phyloP scores from a whole-genome alignment of 495 filamentous ascomycete genomes.

The Penicillium mononematosum region DNA sequence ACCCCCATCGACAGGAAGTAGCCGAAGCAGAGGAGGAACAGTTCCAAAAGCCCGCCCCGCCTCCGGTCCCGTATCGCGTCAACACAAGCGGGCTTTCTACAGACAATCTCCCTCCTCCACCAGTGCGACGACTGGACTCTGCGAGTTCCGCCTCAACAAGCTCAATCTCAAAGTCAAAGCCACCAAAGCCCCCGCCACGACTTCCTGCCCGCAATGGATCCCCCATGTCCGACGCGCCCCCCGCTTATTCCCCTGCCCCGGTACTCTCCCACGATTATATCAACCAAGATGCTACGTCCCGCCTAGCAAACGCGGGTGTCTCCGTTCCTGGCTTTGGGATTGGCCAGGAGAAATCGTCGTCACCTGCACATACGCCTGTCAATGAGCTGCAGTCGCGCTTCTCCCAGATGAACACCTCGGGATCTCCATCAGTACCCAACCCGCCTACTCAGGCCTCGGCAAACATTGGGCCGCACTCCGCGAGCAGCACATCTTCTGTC shows the following conservation, averaged over 20 bases:
- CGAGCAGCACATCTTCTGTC: slow-evolving; percentile 38
- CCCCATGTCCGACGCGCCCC: slow-evolving; percentile 53
- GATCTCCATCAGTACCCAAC: slow-evolving; percentile 23
- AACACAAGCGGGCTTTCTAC: slow-evolving; percentile 73
- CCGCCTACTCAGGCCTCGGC: slow-evolving; percentile 53
- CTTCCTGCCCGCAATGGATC: slow-evolving; percentile 66
- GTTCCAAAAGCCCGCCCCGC: slow-evolving; percentile 44
- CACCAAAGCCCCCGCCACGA: slow-evolving; percentile 62
- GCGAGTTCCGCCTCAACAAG: slow-evolving; percentile 36
- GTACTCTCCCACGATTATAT: slow-evolving; percentile 45
- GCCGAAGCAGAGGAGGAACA: slow-evolving; percentile 37
- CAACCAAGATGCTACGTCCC: slow-evolving; percentile 65
- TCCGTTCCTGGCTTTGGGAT: slow-evolving; percentile 83
- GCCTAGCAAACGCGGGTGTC: slow-evolving; percentile 74
- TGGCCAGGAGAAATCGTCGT: slow-evolving; percentile 33
- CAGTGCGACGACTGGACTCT: slow-evolving; percentile 53
- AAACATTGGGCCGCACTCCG: slow-evolving; percentile 1
- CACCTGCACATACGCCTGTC: slow-evolving; percentile 39
- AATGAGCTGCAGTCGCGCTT: slow-evolving; percentile 70
- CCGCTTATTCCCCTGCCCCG: slow-evolving; percentile 46
- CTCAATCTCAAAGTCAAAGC: slow-evolving; percentile 45
- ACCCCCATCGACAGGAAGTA: slow-evolving; percentile 36
- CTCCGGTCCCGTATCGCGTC: slow-evolving; percentile 65
- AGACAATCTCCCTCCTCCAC: slow-evolving; percentile 68
- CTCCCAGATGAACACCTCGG: slow-evolving; percentile 50